These are phyloP conservation scores for Russula brevipes DNA, from an alignment of 768 basidiomycete genomes.

Conservation along the genomic window DNA sequence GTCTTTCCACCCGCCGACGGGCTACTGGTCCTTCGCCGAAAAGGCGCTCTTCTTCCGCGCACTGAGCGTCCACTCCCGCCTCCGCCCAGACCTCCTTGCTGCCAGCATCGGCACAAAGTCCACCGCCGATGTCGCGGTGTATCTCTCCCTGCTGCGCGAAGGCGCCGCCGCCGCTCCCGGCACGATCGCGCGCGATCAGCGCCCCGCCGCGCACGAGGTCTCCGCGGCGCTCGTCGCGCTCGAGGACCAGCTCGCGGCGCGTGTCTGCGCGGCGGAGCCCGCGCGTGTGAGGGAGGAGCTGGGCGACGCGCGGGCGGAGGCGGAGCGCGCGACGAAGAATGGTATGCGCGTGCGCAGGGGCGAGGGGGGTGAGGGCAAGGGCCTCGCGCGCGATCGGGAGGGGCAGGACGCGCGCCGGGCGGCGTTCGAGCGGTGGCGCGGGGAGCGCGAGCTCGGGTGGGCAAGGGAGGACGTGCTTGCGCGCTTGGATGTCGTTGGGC, in stretches of 20 bases:
- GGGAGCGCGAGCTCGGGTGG: background rate
- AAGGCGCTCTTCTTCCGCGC: conserved; percentile 69
- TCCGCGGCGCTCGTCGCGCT: conserved; percentile 7
- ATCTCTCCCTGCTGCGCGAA: conserved; percentile 47
- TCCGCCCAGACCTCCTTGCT: conserved; percentile 74
- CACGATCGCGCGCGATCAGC: conserved; percentile 8
- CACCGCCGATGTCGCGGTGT: conserved; percentile 60
- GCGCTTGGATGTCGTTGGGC: conserved; percentile 33
- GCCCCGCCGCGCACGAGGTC: conserved; percentile 19
- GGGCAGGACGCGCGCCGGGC: conserved; percentile 9
- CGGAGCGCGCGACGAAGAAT: background rate
- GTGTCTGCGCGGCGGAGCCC: conserved; percentile 5
- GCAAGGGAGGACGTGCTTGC: conserved; percentile 36
- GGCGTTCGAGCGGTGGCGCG: conserved; percentile 2
- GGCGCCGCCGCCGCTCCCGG: background rate
- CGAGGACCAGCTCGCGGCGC: conserved; percentile 14
- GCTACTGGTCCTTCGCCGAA: conserved; percentile 64
- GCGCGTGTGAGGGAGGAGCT: background rate
- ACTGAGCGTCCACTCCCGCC: conserved; percentile 58
- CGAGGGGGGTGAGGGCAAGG: background rate
- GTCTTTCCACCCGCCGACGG: conserved; percentile 29
- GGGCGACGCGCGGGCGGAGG: background rate
- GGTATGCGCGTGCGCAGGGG: background rate
- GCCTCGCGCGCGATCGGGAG: conserved; percentile 29
- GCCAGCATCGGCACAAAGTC: conserved; percentile 60